These are phyloP conservation scores for Eremochloa ophiuroides DNA, from an alignment of 176 grass and related monocot species.

Conservation along the genomic window DNA sequence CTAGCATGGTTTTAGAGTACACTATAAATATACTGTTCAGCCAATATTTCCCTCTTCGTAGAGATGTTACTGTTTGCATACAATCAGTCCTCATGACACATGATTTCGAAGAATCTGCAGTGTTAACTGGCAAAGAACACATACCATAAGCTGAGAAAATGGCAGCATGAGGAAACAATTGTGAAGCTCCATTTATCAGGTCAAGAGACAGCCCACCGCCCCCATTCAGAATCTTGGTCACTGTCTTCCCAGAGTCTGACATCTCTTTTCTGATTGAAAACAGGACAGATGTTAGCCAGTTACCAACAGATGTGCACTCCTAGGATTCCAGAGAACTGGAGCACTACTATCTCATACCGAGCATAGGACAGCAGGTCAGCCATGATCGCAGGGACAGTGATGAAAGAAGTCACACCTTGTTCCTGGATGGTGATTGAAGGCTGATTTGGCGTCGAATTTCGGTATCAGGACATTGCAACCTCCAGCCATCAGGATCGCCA, in stretches of 20 bases:
- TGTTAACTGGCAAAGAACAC: not conserved
- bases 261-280: constrained; percentile 44
- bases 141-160: constrained; percentile 89
- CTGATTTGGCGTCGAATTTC: constrained; percentile 66
- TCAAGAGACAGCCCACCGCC: constrained; percentile 58
- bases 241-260: constrained; percentile 7
- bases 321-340: not conserved
- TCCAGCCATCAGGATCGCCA: constrained; percentile 68
- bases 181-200: constrained; percentile 36
- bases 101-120: not conserved
- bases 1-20: not conserved
- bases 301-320: not conserved
- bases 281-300: not conserved
- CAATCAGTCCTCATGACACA: not conserved
- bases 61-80: not conserved
- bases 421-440: constrained; percentile 40
- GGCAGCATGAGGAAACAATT: constrained; percentile 55
- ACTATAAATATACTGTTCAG: not conserved
- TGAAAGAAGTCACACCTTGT: constrained; percentile 78
- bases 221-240: constrained; percentile 83
- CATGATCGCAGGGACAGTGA: constrained; percentile 84
- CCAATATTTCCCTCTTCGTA: not conserved
- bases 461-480: constrained; percentile 65
- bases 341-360: constrained; percentile 25
- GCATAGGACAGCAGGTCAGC: constrained; percentile 64